Conservation (phyloP, 495 filamentous ascomycete genomes). For the Daldinia bambusicola region DNA sequence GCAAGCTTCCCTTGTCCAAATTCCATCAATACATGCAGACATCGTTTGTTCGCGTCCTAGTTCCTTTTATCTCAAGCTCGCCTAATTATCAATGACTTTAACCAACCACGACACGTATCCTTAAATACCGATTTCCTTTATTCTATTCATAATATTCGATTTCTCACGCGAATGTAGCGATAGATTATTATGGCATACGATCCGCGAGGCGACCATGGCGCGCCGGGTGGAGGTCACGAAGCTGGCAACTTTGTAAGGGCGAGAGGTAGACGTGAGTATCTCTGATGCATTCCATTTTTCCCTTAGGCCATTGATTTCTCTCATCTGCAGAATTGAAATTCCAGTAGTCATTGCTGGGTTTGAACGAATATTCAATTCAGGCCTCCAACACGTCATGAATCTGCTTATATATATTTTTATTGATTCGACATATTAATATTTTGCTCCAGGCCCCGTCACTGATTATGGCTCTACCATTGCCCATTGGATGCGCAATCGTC, state of each 20-base stretch:
- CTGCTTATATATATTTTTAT: neutral
- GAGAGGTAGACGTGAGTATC: slow-evolving; percentile 58
- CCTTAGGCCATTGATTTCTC: neutral
- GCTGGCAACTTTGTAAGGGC: slow-evolving; percentile 51
- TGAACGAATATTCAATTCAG: neutral
- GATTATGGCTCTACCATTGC: slow-evolving; percentile 94
- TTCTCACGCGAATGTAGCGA: slow-evolving; percentile 18
- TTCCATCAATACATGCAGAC: slow-evolving; percentile 22
- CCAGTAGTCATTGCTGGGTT: neutral
- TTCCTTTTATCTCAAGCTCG: slow-evolving; percentile 22
- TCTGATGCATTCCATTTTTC: neutral
- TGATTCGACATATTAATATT: neutral
- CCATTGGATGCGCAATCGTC: slow-evolving; percentile 90
- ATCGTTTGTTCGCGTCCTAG: slow-evolving; percentile 16
- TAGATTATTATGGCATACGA: slow-evolving; percentile 56
- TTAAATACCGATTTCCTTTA: neutral
- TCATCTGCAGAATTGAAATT: neutral
- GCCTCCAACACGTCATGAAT: neutral
- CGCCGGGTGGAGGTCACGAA: slow-evolving; percentile 52
- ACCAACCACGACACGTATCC: slow-evolving; percentile 11
- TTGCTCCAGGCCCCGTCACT: slow-evolving; percentile 77
- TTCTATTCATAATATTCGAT: neutral
- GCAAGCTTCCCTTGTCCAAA: slow-evolving; percentile 24
- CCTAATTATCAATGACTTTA: slow-evolving; percentile 19
- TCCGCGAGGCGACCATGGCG: slow-evolving; percentile 53